Evolutionary conservation across 2,329 filamentous ascomycete genomes (phyloP).

Genomic region (Penicillium concentricum): DNA sequence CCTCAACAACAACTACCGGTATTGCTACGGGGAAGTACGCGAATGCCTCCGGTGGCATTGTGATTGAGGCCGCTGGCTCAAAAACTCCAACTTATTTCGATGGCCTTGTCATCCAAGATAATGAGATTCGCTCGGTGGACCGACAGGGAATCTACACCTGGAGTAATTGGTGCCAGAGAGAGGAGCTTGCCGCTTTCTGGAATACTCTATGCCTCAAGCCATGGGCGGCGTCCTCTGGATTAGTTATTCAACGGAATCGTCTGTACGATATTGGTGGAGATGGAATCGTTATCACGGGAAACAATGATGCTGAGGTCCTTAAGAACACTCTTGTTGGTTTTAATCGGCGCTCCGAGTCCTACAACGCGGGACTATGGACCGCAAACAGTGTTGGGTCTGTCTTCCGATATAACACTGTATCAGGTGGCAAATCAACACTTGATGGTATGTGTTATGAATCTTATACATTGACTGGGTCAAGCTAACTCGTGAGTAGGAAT

Average conservation of each 20-base stretch:
- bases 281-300: not conserved
- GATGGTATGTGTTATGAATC: not conserved
- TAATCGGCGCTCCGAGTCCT: not conserved
- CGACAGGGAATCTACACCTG: conserved; percentile 7
- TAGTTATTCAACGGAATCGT: not conserved
- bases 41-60: conserved; percentile 1
- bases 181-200: not conserved
- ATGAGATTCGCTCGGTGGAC: not conserved
- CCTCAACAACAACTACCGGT: not conserved
- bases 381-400: not conserved
- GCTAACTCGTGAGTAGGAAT: not conserved
- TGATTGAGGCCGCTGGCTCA: not conserved
- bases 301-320: not conserved
- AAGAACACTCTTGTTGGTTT: not conserved
- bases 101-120: not conserved
- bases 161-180: conserved; percentile 1
- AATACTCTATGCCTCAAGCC: not conserved
- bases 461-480: not conserved
- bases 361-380: not conserved
- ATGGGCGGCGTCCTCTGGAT: not conserved
- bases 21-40: conserved; percentile 2
- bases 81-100: not conserved
- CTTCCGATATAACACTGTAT: conserved; percentile 1
- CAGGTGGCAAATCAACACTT: not conserved
- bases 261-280: conserved; percentile 5